Conservation (phyloP, 768 basidiomycete species). For the Termitomyces eurrhizus region DNA sequence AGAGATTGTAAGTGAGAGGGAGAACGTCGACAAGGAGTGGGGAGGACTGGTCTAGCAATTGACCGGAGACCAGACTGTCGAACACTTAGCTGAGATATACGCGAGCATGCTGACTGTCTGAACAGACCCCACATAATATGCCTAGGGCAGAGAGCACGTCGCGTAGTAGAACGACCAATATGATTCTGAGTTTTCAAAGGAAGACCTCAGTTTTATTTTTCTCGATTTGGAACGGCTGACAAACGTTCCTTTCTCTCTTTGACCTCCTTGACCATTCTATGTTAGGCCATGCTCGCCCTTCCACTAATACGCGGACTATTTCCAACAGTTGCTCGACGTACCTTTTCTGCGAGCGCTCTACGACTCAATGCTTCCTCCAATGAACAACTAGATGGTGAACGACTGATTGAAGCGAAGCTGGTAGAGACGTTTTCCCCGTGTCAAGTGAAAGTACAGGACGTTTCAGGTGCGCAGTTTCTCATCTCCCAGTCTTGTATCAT, state of each 20-base stretch:
- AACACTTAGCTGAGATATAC: background rate
- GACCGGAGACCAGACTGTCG: background rate
- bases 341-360: conserved; percentile 25
- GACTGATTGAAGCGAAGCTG: conserved; percentile 68
- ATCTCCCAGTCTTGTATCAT: background rate
- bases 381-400: conserved; percentile 52
- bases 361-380: conserved; percentile 16
- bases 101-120: conserved; percentile 16
- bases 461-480: conserved; percentile 63
- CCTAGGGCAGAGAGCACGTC: conserved; percentile 7
- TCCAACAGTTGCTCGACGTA: conserved; percentile 21
- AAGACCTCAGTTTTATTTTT: background rate
- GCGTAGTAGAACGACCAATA: conserved; percentile 10
- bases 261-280: background rate
- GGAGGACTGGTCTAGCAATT: background rate
- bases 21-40: background rate
- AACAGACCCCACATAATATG: conserved; percentile 19
- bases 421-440: conserved; percentile 72
- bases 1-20: conserved; percentile 7
- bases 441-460: conserved; percentile 83
- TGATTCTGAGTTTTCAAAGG: background rate
- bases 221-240: conserved; percentile 4
- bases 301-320: conserved; percentile 27
- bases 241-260: conserved; percentile 2
- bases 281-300: conserved; percentile 27